Base-by-base conservation (phyloP, 768 basidiomycete species). In the Kwoniella shandongensis region DNA sequence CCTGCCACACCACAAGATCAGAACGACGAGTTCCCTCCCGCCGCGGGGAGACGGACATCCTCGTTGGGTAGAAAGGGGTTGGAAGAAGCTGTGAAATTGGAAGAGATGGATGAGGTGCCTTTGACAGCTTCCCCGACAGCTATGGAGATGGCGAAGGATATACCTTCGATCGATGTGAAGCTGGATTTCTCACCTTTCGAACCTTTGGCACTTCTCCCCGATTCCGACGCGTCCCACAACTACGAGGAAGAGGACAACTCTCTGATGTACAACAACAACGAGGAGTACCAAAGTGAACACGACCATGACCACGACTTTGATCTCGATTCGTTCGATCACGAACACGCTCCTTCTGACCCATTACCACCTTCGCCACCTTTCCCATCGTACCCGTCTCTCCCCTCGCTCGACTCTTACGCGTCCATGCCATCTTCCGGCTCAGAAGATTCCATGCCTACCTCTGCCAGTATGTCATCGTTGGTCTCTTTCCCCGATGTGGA, bases 131-230 rank as follows among this genome's bases (percentile, higher is more conserved):
- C 29, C 36, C 18, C 29, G 38, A 47, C 22, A 20, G 23, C 35
- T 7, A 25, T 27, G 27, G 45, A 26, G 22, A 6, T 46, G 45
- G 50, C 32, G 23, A 23, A 5, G 2, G 35, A 59, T 5, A 29
- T 64, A 22, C 67, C 67, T 8, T 54, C 61, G 6, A 67, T 73
- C 23, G 68, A 70, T 25, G 48, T 70, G 12, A 25, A 63, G 17
- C 57, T 73, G 22, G 66, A 73, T n/a, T 73, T 73, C 48, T 69
- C 70, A n/a, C 70, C 70, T 13, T 73, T 73, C 49, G 47, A 59
- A 46, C 64, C 61, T 30, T 30, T 56, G 1, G 55, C 53, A 0
- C 48, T 52, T 4, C 44, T 69, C 12, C 67, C 67, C n/a, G 44
- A 58, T 30, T 47, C 51, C 41, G 59, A 57, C 27, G 42, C 50